phyloP scores from a whole-genome alignment of 202 grass and related monocot genomes.

The Brachypodium distachyon region DNA sequence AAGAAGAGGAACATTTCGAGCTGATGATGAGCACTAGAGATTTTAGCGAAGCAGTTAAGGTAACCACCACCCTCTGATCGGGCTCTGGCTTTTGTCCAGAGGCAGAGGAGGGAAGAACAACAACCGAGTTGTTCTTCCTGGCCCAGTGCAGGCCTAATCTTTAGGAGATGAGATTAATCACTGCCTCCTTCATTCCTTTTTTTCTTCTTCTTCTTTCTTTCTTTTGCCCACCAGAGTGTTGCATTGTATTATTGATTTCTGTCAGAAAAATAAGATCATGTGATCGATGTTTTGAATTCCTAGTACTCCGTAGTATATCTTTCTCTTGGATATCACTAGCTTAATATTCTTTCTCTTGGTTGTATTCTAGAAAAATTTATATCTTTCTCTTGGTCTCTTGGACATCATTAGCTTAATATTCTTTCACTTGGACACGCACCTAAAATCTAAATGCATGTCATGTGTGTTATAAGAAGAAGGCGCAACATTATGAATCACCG shows the following conservation, averaged over 20 bases:
- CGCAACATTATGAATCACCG: too few relatives aligned
- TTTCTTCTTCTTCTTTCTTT: background rate
- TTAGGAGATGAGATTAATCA: slow-evolving; percentile 6
- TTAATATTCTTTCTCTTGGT: too few relatives aligned
- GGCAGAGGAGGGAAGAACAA: slow-evolving; percentile 24
- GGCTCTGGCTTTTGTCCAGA: background rate
- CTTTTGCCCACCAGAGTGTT: background rate
- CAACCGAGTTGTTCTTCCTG: slow-evolving; percentile 16
- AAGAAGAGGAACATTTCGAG: background rate
- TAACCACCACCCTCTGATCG: slow-evolving; percentile 11
- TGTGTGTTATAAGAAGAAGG: too few relatives aligned
- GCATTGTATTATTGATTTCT: slow-evolving; percentile 31
- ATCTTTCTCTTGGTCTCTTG: too few relatives aligned
- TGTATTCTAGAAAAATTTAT: too few relatives aligned
- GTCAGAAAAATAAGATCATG: slow-evolving; percentile 22
- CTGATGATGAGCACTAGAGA: background rate
- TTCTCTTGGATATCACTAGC: background rate
- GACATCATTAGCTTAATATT: too few relatives aligned
- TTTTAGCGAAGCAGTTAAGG: background rate
- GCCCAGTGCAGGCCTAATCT: background rate
- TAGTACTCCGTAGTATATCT: background rate
- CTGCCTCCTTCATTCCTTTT: background rate
- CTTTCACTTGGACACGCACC: too few relatives aligned
- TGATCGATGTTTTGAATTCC: background rate
- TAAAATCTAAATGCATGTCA: too few relatives aligned